Conservation (phyloP, 805 yeast species). For the Pichia californica region DNA sequence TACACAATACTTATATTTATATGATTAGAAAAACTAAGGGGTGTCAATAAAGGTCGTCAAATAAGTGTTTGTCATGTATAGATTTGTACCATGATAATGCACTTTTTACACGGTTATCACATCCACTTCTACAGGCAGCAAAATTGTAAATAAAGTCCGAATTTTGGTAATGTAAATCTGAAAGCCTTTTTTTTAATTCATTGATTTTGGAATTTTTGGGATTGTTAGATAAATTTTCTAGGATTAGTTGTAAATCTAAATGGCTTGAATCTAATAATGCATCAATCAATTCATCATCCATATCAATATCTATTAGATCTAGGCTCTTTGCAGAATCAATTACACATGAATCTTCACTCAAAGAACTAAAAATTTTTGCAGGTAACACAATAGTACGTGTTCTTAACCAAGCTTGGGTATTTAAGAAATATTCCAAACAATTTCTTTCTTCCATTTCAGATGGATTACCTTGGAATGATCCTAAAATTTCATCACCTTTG, state of each 20-base stretch:
- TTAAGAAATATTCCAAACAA: constrained; percentile 33
- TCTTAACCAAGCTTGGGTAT: constrained; percentile 35
- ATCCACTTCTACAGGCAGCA: constrained; percentile 1
- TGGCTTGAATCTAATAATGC: constrained; percentile 12
- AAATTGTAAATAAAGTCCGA: constrained; percentile 1
- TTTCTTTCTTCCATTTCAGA: constrained; percentile 30
- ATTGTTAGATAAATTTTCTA: neutral
- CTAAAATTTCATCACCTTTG: constrained; percentile 20
- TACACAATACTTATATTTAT: no score
- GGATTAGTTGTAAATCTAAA: neutral
- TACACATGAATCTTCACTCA: constrained; percentile 34
- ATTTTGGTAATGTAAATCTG: constrained; percentile 1
- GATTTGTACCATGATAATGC: neutral
- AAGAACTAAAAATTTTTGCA: constrained; percentile 31
- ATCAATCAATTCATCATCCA: constrained; percentile 18
- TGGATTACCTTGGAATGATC: neutral
- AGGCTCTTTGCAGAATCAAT: constrained; percentile 15
- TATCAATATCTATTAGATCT: constrained; percentile 17
- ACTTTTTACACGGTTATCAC: neutral
- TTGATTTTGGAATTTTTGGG: no score
- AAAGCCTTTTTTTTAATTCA: neutral
- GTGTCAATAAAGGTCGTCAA: neutral
- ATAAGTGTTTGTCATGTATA: neutral
- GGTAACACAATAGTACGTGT: constrained; percentile 35
- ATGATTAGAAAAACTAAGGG: no score